Conservation (phyloP, 2,329 filamentous ascomycete genomes). For the Neopestalotiopsis rosae region DNA sequence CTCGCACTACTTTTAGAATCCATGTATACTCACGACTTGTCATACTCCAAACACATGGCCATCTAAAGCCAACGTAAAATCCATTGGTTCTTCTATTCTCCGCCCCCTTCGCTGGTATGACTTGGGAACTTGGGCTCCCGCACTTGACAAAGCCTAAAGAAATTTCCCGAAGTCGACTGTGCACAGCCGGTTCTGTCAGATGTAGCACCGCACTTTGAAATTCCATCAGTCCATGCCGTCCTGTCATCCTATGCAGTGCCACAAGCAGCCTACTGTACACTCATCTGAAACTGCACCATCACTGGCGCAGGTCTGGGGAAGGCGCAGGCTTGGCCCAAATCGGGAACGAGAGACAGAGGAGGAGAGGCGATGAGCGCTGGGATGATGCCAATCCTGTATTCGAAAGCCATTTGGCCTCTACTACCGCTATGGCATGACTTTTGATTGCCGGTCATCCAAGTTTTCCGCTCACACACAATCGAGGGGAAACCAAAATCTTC, state of each 20-base stretch:
- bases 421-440: constrained; percentile 25
- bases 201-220: constrained; percentile 29
- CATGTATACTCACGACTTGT: constrained; percentile 22
- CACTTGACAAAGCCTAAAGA: constrained; percentile 33
- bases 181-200: constrained; percentile 38
- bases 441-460: neutral
- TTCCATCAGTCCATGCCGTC: constrained; percentile 24
- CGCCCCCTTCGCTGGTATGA: constrained; percentile 37
- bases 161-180: constrained; percentile 43
- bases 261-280: constrained; percentile 34
- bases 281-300: constrained; percentile 37
- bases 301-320: constrained; percentile 26
- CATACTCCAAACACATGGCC: constrained; percentile 38
- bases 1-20: neutral
- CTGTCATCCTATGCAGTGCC: constrained; percentile 40
- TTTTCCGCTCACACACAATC: constrained; percentile 10
- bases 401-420: constrained; percentile 32
- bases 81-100: constrained; percentile 35
- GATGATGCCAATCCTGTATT: constrained; percentile 28
- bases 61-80: constrained; percentile 24
- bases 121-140: constrained; percentile 31
- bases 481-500: neutral
- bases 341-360: constrained; percentile 20
- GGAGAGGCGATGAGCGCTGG: constrained; percentile 27
- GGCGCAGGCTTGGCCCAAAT: constrained; percentile 28